phyloP scores from a whole-genome alignment of 192 early-diverging fungal genomes.

The Coemansia sp. region DNA sequence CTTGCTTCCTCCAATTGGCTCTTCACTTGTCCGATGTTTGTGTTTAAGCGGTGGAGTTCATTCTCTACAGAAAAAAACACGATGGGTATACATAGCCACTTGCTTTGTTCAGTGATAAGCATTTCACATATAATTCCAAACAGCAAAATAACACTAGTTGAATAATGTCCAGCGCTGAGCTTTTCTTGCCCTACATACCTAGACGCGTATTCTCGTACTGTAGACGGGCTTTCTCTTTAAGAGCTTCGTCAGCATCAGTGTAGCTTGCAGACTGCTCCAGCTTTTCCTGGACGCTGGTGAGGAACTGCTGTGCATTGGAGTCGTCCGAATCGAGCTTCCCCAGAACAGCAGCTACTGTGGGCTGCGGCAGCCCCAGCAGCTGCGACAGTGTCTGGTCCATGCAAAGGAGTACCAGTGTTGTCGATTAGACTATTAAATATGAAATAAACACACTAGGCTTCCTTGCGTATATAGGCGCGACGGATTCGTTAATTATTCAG shows the following conservation, averaged over 20 bases:
- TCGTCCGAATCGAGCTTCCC: conserved; percentile 22
- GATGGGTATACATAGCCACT: neutral
- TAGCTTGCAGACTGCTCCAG: conserved; percentile 16
- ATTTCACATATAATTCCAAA: neutral
- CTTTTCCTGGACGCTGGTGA: conserved; percentile 18
- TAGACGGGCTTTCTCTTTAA: conserved; percentile 38
- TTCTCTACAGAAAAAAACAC: conserved; percentile 23
- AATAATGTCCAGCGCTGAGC: too few species aligned
- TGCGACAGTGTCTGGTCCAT: conserved; percentile 35
- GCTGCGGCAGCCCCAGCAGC: conserved; percentile 30
- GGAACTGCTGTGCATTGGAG: conserved; percentile 15
- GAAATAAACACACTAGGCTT: neutral
- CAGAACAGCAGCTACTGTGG: conserved; percentile 23
- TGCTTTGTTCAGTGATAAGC: neutral
- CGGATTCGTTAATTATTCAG: conserved; percentile 6
- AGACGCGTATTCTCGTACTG: conserved; percentile 53
- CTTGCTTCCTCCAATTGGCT: conserved; percentile 29
- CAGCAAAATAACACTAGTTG: neutral
- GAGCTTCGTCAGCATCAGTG: conserved; percentile 7
- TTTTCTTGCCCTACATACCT: conserved; percentile 22
- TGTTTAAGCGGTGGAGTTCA: conserved; percentile 48
- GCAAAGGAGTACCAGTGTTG: neutral
- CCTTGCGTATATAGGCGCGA: neutral
- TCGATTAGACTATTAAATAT: neutral
- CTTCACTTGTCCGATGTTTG: conserved; percentile 36